These are phyloP conservation scores for Viola pubescens DNA, from an alignment of 441 rosid genomes.

Conservation along the genomic window DNA sequence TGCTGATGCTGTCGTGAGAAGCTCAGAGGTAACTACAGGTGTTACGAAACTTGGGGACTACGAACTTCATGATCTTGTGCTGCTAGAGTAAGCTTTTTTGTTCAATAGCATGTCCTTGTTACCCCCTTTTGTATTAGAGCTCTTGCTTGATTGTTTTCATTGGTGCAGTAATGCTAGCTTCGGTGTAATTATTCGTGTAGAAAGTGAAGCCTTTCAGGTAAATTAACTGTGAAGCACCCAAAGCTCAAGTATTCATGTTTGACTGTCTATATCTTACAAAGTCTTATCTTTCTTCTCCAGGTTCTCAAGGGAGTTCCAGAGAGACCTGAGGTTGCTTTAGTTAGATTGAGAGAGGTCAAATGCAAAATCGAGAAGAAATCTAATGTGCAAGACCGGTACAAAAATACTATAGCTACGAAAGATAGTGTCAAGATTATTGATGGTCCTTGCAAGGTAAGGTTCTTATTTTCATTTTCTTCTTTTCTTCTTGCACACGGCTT, in stretches of 20 bases:
- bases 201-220: constrained; percentile 96
- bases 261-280: constrained; percentile 1
- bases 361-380: constrained; percentile 80
- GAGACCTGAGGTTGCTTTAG: constrained; percentile 79
- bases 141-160: constrained; percentile 19
- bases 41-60: constrained; percentile 85
- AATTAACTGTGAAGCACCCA: constrained; percentile 7
- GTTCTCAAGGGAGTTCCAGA: constrained; percentile 96
- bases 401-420: constrained; percentile 65
- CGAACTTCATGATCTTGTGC: constrained; percentile 95
- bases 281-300: constrained; percentile 28
- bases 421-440: constrained; percentile 80
- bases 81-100: constrained; percentile 62
- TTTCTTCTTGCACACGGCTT: neutral
- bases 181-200: constrained; percentile 93
- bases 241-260: neutral
- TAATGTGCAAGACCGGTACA: constrained; percentile 62
- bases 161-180: constrained; percentile 72
- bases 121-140: constrained; percentile 8
- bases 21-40: constrained; percentile 95
- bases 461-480: constrained; percentile 15
- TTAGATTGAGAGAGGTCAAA: constrained; percentile 90
- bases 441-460: constrained; percentile 85
- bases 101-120: constrained; percentile 12
- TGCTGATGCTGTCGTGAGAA: constrained; percentile 94